These are phyloP conservation scores for Dioszegia crocea DNA, from an alignment of 768 basidiomycete species.

Conservation along the genomic window DNA sequence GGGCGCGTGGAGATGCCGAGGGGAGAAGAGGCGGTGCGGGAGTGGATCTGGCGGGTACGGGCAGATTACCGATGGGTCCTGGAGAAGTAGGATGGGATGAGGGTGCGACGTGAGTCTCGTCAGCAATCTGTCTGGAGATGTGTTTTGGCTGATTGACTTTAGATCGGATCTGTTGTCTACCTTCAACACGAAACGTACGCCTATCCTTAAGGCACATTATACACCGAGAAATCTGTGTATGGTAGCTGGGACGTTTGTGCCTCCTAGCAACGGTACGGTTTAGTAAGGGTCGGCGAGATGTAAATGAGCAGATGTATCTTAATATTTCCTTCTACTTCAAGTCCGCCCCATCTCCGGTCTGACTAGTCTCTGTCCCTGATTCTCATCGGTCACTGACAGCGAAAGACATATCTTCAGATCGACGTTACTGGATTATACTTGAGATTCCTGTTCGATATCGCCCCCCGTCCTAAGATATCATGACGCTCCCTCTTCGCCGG, in stretches of 20 bases:
- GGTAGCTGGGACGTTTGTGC: constrained; percentile 62
- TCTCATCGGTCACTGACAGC: too few species aligned
- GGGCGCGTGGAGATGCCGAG: constrained; percentile 13
- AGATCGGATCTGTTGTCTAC: constrained; percentile 83
- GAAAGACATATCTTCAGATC: too few species aligned
- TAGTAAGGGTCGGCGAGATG: neutral
- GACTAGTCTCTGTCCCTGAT: too few species aligned
- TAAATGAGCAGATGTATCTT: neutral
- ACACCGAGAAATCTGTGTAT: constrained; percentile 91
- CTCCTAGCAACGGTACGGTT: constrained; percentile 24
- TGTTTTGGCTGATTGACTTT: constrained; percentile 4
- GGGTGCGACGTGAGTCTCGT: constrained; percentile 63
- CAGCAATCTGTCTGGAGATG: neutral
- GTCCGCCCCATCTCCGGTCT: too few species aligned
- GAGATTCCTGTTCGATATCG: too few species aligned
- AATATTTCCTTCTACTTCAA: too few species aligned
- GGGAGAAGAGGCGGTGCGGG: constrained; percentile 10
- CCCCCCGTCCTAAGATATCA: too few species aligned
- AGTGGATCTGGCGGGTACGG: constrained; percentile 51
- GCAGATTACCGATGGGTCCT: constrained; percentile 21
- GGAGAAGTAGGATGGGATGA: constrained; percentile 12
- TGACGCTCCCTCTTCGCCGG: neutral
- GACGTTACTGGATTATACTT: too few species aligned
- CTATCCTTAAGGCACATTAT: constrained; percentile 85
- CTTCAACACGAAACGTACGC: constrained; percentile 93